A percentile compares a stretch with the other conserved stretches of the same genome.
phyloP scores from a whole-genome alignment of 306 rosid species.

The Fragaria vesca region DNA sequence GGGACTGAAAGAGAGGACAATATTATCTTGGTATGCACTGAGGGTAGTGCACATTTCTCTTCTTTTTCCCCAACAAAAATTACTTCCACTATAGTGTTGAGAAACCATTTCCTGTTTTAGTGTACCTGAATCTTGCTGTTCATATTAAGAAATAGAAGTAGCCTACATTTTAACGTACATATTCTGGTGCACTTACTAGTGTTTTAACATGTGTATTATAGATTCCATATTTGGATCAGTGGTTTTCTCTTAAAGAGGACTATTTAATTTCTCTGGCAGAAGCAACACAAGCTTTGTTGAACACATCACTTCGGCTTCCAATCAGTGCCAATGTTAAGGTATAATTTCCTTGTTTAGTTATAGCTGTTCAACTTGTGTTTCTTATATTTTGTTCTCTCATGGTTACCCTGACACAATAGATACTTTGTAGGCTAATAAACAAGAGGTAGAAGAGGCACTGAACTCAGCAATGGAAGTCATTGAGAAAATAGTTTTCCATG shows the following conservation, averaged over 20 bases:
- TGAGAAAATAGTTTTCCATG: constrained; percentile 49
- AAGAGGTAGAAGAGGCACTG: constrained; percentile 61
- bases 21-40: neutral
- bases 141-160: neutral
- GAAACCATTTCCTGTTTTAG: neutral
- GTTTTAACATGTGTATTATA: constrained; percentile 35
- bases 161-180: neutral
- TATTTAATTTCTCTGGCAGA: constrained; percentile 60
- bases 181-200: neutral
- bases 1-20: neutral
- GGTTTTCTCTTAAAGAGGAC: constrained; percentile 62
- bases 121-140: neutral
- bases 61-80: neutral
- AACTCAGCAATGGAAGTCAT: constrained; percentile 58
- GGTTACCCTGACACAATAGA: constrained; percentile 10
- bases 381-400: constrained; percentile 3
- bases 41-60: neutral
- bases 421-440: constrained; percentile 55
- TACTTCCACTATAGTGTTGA: neutral
- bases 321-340: constrained; percentile 62
- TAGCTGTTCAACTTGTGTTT: constrained; percentile 12
- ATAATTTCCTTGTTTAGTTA: constrained; percentile 28
- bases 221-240: constrained; percentile 72
- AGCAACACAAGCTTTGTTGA: constrained; percentile 57
- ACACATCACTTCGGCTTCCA: constrained; percentile 71